Evolutionary conservation across 169 alveolate species (phyloP), one percentile per base, ranked within the genome.

Genomic region (Plasmodium billcollinsi): DNA sequence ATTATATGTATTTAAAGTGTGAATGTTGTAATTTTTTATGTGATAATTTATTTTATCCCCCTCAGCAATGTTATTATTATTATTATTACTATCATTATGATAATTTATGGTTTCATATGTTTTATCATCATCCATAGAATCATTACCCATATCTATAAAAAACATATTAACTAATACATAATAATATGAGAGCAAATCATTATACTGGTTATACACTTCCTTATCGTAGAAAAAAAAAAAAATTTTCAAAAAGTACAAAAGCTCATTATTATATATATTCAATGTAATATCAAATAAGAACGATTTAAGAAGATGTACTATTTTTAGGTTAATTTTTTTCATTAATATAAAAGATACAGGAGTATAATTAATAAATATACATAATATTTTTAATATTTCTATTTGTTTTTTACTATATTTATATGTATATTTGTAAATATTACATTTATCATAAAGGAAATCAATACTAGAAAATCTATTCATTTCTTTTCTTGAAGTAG

Each of bases 311-410:
- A 78, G 15, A 61, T 63, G 43, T 21, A 67, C 63, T 26, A 78
- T 29, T 29, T 78, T 49, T n/a, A 43, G 20, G 3, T 78, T 69
- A 52, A 78, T 78, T 24, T 65, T 78, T 43, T 66, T 78, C 76
- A 67, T 66, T 70, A 52, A 12, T 65, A 78, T 78, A 71, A 78
- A 78, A 15, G 89, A 78, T 21, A 78, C 67, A 58, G 89, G 89
- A 11, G 89, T 78, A 59, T 78, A 78, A 69, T 78, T 78, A 65
- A 78, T 78, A 59, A 65, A 78, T 6, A 78, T 75, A 39, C 89
- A 78, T 54, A 66, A 43, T 43, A 78, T 78, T 78, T 66, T 78
- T 61, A 78, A 45, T 33, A 78, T 56, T 71, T 78, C 89, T 18
- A 78, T 50, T 78, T 78, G 89, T 52, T 78, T 78, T 21, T 56